Evolutionary conservation across 441 rosid genomes (phyloP).

Genomic region (Rhodomyrtus psidioides): DNA sequence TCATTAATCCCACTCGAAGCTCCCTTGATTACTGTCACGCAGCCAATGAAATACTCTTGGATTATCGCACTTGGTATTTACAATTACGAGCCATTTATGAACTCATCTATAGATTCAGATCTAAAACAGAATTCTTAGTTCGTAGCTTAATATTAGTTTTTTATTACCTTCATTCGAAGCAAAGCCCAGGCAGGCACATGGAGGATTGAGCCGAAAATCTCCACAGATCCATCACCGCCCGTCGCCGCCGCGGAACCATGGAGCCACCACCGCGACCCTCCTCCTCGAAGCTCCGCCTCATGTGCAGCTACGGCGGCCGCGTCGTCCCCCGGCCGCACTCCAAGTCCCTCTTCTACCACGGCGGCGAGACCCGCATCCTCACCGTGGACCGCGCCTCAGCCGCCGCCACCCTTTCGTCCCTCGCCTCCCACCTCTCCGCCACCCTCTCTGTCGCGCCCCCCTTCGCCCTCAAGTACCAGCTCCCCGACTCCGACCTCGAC

Average conservation of each 20-base stretch:
- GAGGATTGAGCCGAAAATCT: neutral
- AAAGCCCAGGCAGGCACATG: neutral
- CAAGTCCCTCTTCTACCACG: slow-evolving; percentile 47
- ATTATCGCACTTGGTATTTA: too few species aligned
- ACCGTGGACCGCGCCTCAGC: slow-evolving; percentile 21
- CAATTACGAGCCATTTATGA: too few species aligned
- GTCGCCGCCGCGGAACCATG: neutral
- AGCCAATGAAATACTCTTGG: too few species aligned
- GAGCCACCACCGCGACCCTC: neutral
- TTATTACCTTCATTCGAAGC: neutral
- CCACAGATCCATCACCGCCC: neutral
- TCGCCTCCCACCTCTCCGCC: slow-evolving; percentile 30
- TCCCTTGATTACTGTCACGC: too few species aligned
- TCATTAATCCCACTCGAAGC: too few species aligned
- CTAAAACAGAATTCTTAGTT: too few species aligned
- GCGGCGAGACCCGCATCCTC: slow-evolving; percentile 70
- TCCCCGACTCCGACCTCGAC: slow-evolving; percentile 55
- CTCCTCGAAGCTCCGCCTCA: slow-evolving; percentile 37
- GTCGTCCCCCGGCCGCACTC: slow-evolving; percentile 31
- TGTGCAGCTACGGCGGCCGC: slow-evolving; percentile 73
- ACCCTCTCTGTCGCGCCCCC: slow-evolving; percentile 28
- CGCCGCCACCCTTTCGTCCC: slow-evolving; percentile 22
- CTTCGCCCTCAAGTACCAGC: slow-evolving; percentile 50
- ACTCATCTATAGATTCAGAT: too few species aligned
- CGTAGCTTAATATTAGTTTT: neutral